Base-by-base conservation (phyloP, 1,284 basidiomycete genomes). In the Marasmius oreades region DNA sequence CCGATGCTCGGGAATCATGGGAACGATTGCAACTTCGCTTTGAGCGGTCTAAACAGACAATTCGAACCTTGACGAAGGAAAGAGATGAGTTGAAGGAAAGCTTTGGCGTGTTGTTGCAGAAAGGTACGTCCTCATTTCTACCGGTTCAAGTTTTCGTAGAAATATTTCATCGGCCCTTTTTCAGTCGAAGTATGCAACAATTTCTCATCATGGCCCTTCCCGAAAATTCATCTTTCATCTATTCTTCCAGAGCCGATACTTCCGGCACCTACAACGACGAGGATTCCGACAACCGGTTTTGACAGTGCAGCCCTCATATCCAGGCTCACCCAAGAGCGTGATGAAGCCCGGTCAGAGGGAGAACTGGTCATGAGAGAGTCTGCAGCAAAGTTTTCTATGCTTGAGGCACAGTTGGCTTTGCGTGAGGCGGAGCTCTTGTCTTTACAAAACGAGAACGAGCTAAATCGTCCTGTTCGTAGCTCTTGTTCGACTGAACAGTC, bases 161-260 rank as follows among this genome's bases (percentile, higher is more conserved):
- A 46, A 23, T 16, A 24, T 47, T 26, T 47, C 22, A 26, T 47
- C 26, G 8, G 11, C n/a, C 18, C 28, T 16, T 46, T 46, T n/a
- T 7, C 28, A 50, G 47, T 50, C 47, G 47, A 50, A 33, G 47
- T 50, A 50, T 50, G 47, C 47, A 50, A 50, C 31, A 50, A 50
- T 33, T 50, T 31, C 26, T 18, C 47, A 12, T 50, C 47, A 3
- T 50, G 47, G 47, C 47, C 47, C n/a, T 50, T 50, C 33, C 47
- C 47, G 2, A 11, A 26, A 31, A 50, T 50, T 33, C 26, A 50
- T 33, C 24, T 50, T 31, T 33, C 28, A 26, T 50, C 47, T 31
- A 7, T 33, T 16, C 23, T 31, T 31, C 26, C 47, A 8, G 26
- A 31, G 10, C 12, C 24, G 14, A 20, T n/a, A 23, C 3, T n/a